A percentile compares a stretch with the other conserved stretches of the same genome.
phyloP scores from a whole-genome alignment of 2,329 filamentous ascomycete species.

The Nakataea oryzae region DNA sequence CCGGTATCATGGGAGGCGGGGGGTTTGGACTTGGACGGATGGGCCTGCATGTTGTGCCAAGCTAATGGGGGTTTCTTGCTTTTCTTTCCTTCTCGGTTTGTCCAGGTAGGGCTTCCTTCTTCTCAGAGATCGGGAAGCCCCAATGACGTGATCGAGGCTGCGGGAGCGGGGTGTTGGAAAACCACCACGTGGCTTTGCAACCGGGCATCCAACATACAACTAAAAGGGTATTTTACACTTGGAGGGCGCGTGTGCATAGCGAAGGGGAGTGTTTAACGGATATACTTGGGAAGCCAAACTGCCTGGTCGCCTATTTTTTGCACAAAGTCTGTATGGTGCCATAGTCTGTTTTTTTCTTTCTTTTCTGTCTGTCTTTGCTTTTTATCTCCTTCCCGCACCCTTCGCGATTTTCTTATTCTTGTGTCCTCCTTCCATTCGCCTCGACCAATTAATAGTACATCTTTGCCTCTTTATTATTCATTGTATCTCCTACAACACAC shows the following conservation, averaged over 20 bases:
- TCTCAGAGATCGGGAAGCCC: background rate
- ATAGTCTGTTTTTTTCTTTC: background rate
- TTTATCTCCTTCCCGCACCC: background rate
- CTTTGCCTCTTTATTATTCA: background rate
- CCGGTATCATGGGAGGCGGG: background rate
- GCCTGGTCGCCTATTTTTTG: background rate
- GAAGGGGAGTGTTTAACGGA: conserved; percentile 2
- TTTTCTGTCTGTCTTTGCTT: background rate
- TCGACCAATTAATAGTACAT: background rate
- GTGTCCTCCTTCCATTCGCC: background rate
- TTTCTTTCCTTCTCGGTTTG: background rate
- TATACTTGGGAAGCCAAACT: background rate
- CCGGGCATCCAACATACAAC: background rate
- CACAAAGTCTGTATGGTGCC: background rate
- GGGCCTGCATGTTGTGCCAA: background rate
- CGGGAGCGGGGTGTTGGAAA: background rate
- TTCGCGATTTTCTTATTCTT: background rate
- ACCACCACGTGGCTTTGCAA: background rate
- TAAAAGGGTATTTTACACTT: background rate
- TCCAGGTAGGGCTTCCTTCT: background rate
- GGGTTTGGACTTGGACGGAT: background rate
- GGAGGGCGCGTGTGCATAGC: conserved; percentile 4
- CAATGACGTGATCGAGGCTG: background rate
- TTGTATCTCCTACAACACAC: background rate
- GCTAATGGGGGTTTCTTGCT: background rate